Base-by-base conservation (phyloP, 192 early-diverging fungal genomes). In the Obelidium mucronatum region DNA sequence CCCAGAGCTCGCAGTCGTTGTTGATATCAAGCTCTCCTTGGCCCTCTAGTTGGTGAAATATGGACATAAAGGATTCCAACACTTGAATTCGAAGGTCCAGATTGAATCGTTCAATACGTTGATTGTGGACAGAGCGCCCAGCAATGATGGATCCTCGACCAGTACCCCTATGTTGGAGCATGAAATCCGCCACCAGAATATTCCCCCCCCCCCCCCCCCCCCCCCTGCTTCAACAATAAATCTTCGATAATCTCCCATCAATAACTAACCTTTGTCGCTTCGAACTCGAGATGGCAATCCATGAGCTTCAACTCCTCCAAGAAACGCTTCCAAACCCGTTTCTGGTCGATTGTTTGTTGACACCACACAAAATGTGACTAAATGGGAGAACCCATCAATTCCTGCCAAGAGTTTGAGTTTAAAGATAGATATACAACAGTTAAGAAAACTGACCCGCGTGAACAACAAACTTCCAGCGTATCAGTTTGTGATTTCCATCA, bases 401-500 rank as follows among this genome's bases (percentile, higher is more conserved):
- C 55, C 55, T 58, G 5, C 26, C 6, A 28, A 4, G 28, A 28
- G 22, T 51, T 51, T 58, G 55, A 15, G 55, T 24, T 58, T 30
- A 58, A 24, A 28, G 6, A 6, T 58, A 4, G 24, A 58, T 19
- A 58, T 6, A 3, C 19, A 58, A 5, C 55, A 58, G 5, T 28
- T 6, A 30, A 28, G 26, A 58, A 58, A 6, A 19, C 55, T 19
- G 26, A 58, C 55, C 55, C 26, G 55, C 55, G 26, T 58, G 55
- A 30, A 58, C 55, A 5, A 58, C 55, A 58, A 58, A 58, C 55
- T 58, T 58, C n/a, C 28, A 58, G 28, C 55, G 55, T 15, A 58
- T 30, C 8, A 58, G 55, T 30, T 58, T 58, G 55, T 58, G 55
- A 24, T 58, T 58, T 58, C 55, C 55, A 24, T 58, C 55, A 58